Conservation (phyloP, 441 rosid genomes). For the Populus tomentosa region DNA sequence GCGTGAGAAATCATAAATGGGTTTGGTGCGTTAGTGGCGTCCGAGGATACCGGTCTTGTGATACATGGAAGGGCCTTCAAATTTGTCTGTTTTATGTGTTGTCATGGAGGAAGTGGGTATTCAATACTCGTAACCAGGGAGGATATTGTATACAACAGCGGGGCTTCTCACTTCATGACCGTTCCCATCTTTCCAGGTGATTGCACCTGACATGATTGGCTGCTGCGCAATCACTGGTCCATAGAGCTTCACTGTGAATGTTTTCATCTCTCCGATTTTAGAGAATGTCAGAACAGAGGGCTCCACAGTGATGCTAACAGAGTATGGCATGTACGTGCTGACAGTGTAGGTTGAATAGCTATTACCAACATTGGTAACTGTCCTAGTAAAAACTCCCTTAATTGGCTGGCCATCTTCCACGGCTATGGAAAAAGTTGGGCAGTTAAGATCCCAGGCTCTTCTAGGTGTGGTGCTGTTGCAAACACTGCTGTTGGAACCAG, state of each 20-base stretch:
- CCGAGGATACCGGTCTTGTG: conserved; percentile 31
- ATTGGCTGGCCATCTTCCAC: conserved; percentile 29
- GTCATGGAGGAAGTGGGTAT: neutral
- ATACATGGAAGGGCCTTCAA: conserved; percentile 23
- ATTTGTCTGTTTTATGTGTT: conserved; percentile 4
- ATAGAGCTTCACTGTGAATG: conserved; percentile 40
- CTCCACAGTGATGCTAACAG: conserved; percentile 23
- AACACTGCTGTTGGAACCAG: conserved; percentile 29
- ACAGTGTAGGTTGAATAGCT: conserved; percentile 29
- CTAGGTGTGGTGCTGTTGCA: conserved; percentile 45
- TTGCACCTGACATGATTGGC: conserved; percentile 53
- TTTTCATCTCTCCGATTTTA: conserved; percentile 39
- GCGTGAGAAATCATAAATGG: neutral
- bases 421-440: conserved; percentile 54
- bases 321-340: neutral
- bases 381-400: conserved; percentile 27
- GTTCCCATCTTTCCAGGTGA: conserved; percentile 49
- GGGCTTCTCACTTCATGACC: conserved; percentile 55
- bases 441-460: conserved; percentile 57
- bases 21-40: conserved; percentile 1
- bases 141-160: conserved; percentile 37
- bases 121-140: conserved; percentile 14
- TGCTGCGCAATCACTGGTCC: conserved; percentile 26
- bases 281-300: conserved; percentile 34
- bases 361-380: conserved; percentile 42